Evolutionary conservation across 495 filamentous ascomycete genomes (phyloP).

Genomic region (Podospora fimiseda): DNA sequence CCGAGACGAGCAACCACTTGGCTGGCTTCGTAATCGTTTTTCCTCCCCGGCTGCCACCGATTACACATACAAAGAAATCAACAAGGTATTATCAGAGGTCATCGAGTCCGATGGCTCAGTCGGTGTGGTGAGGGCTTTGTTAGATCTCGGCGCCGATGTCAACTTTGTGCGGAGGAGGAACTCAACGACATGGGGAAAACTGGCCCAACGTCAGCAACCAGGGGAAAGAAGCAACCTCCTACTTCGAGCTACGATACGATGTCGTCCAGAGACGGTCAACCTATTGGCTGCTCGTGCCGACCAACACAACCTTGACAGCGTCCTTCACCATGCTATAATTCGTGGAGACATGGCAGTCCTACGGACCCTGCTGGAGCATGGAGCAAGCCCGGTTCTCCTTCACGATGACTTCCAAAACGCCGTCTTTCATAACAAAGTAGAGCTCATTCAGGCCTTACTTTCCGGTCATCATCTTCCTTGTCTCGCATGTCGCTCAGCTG

Average conservation of each 20-base stretch:
- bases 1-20: constrained; percentile 12
- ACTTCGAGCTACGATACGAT: constrained; percentile 20
- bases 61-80: constrained; percentile 25
- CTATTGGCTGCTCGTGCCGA: constrained; percentile 24
- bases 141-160: constrained; percentile 27
- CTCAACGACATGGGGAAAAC: constrained; percentile 17
- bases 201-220: constrained; percentile 13
- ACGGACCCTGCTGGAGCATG: constrained; percentile 22
- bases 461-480: constrained; percentile 26
- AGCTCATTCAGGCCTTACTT: constrained; percentile 17
- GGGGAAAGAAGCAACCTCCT: constrained; percentile 24
- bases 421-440: constrained; percentile 17
- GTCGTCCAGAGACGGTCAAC: constrained; percentile 22
- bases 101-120: constrained; percentile 23
- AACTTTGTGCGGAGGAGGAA: constrained; percentile 23
- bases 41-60: constrained; percentile 10
- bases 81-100: constrained; percentile 23
- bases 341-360: constrained; percentile 21
- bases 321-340: constrained; percentile 24
- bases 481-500: constrained; percentile 24
- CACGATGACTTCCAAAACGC: constrained; percentile 29
- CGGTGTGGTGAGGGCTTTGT: constrained; percentile 23
- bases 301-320: constrained; percentile 27
- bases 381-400: constrained; percentile 21
- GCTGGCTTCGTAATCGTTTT: constrained; percentile 16